Percentiles rank a stretch among this genome's conserved stretches.
Conservation (phyloP, 2,329 filamentous ascomycete genomes). For the Fusarium humuli region DNA sequence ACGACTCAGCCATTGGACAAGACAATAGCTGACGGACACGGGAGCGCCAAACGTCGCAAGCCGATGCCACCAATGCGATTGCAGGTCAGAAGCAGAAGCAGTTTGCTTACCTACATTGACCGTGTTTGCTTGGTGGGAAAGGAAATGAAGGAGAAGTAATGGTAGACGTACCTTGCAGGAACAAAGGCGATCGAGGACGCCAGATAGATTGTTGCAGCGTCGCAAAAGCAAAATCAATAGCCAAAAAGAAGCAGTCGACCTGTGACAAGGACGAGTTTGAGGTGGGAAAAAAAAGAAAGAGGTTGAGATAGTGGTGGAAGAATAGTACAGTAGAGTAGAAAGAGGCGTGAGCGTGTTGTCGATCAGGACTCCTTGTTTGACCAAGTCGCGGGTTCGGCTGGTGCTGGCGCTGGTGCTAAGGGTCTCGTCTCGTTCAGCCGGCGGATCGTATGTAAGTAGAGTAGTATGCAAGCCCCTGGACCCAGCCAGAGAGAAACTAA, state of each 20-base stretch:
- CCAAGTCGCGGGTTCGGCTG: slow-evolving; percentile 19
- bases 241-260: slow-evolving; percentile 20
- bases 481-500: slow-evolving; percentile 18
- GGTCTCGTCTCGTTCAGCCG: slow-evolving; percentile 29
- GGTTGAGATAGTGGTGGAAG: slow-evolving; percentile 14
- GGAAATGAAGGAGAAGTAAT: slow-evolving; percentile 27
- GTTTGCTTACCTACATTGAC: slow-evolving; percentile 14
- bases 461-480: slow-evolving; percentile 34
- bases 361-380: slow-evolving; percentile 35
- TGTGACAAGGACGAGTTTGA: slow-evolving; percentile 17
- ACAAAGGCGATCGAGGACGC: slow-evolving; percentile 23
- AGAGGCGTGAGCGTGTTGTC: slow-evolving; percentile 33
- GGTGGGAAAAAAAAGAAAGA: slow-evolving; percentile 8
- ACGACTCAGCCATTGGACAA: slow-evolving; percentile 28
- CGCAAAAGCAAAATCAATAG: slow-evolving; percentile 38
- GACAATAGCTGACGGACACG: slow-evolving; percentile 34
- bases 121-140: slow-evolving; percentile 13
- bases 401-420: slow-evolving; percentile 18
- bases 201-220: slow-evolving; percentile 23
- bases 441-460: slow-evolving; percentile 23
- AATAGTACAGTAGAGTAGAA: slow-evolving; percentile 12
- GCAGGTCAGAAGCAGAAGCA: slow-evolving; percentile 19
- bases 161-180: slow-evolving; percentile 37
- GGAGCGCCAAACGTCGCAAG: slow-evolving; percentile 38
- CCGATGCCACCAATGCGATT: slow-evolving; percentile 38